phyloP scores from a whole-genome alignment of 768 basidiomycete species.

The Leccinum sublutescens region DNA sequence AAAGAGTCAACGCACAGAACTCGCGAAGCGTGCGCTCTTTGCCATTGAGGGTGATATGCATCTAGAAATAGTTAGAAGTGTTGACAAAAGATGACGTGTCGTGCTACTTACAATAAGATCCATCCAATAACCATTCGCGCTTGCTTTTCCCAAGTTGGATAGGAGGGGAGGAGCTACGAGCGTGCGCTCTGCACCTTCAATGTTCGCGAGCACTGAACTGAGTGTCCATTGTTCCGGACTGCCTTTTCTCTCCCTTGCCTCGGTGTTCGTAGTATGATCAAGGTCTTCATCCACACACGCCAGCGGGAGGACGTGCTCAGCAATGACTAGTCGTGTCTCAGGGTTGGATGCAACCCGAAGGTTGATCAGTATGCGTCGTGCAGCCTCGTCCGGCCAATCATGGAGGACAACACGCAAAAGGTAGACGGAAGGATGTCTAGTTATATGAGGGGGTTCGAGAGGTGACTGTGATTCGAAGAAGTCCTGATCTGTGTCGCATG shows the following conservation, averaged over 20 bases:
- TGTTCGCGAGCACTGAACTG: constrained; percentile 33
- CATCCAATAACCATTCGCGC: no score
- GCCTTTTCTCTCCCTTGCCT: constrained; percentile 7
- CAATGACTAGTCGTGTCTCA: constrained; percentile 62
- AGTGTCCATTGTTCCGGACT: constrained; percentile 27
- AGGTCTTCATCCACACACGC: constrained; percentile 57
- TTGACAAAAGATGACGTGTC: no score
- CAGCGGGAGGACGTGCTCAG: constrained; percentile 67
- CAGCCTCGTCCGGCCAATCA: constrained; percentile 71
- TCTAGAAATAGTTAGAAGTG: no score
- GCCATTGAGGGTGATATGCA: no score
- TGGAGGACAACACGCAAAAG: constrained; percentile 71
- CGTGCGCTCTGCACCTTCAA: constrained; percentile 52
- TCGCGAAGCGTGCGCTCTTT: no score
- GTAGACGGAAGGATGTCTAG: constrained; percentile 57
- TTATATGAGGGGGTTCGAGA: constrained; percentile 28
- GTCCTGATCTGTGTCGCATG: constrained; percentile 53
- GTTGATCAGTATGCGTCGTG: constrained; percentile 43
- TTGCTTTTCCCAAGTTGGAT: constrained; percentile 72
- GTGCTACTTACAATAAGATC: no score
- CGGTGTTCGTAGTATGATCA: background rate
- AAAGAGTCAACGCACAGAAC: no score
- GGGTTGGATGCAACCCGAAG: constrained; percentile 38
- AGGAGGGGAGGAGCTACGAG: constrained; percentile 63
- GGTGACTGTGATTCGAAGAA: constrained; percentile 65